Evolutionary conservation across 768 basidiomycete genomes (phyloP).

Genomic region (Kwoniella bestiolae): DNA sequence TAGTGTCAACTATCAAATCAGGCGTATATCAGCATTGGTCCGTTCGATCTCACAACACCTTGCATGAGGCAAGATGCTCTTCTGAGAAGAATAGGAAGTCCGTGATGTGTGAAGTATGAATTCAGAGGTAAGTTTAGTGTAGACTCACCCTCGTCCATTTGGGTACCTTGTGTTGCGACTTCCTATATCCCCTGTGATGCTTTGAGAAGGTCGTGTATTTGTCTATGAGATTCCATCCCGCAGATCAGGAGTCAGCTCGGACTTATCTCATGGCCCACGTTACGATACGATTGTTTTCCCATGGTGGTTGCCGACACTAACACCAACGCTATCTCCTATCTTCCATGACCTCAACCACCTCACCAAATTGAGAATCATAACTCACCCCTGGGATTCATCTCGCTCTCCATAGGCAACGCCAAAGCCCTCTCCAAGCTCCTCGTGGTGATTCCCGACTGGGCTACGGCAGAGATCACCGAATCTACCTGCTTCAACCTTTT

Average conservation of each 20-base stretch:
- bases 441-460: conserved; percentile 73
- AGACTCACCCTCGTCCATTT: conserved; percentile 88
- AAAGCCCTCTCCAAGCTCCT: conserved; percentile 69
- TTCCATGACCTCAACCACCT: not conserved
- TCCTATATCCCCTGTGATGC: conserved; percentile 75
- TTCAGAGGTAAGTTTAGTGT: not conserved
- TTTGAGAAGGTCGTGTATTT: conserved; percentile 91
- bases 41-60: not conserved
- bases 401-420: conserved; percentile 85
- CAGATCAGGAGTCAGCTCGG: no score
- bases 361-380: not conserved
- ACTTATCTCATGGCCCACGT: no score
- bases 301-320: not conserved
- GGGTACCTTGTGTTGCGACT: conserved; percentile 96
- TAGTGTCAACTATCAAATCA: conserved; percentile 67
- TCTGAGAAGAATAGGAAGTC: not conserved
- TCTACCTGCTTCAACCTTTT: conserved; percentile 90
- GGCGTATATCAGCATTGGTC: not conserved
- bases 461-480: conserved; percentile 84
- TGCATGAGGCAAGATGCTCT: not conserved
- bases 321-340: not conserved
- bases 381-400: conserved; percentile 74
- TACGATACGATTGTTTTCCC: no score
- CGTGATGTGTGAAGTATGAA: no score
- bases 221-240: conserved; percentile 65